Evolutionary conservation across 2,329 filamentous ascomycete genomes (phyloP).

Genomic region (Cytospora chrysosperma): DNA sequence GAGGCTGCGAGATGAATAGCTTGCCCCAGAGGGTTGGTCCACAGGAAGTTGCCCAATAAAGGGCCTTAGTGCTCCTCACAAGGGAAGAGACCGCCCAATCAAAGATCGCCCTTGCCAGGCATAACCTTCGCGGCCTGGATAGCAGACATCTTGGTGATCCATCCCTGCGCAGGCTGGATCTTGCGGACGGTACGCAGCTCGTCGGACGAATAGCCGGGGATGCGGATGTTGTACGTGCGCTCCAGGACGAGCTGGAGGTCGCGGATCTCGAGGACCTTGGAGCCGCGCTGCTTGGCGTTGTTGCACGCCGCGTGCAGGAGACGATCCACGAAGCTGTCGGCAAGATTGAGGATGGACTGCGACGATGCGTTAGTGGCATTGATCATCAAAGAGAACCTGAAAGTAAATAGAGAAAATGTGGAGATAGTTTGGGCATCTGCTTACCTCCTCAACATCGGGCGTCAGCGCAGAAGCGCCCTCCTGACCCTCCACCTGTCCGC

Average conservation of each 20-base stretch:
- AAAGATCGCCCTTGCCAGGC: conserved; percentile 57
- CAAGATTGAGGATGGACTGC: conserved; percentile 81
- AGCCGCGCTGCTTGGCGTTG: conserved; percentile 88
- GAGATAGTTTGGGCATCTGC: conserved; percentile 28
- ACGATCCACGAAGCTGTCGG: conserved; percentile 92
- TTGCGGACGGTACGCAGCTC: conserved; percentile 93
- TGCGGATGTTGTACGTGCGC: conserved; percentile 84
- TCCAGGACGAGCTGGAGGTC: conserved; percentile 82
- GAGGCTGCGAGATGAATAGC: no score
- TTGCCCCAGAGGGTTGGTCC: neutral
- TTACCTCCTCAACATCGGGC: conserved; percentile 93
- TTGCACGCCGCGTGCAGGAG: conserved; percentile 85
- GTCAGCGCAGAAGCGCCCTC: conserved; percentile 72
- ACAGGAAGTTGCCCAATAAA: neutral
- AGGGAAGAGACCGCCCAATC: conserved; percentile 18
- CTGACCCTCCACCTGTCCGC: conserved; percentile 68
- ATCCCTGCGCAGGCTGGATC: conserved; percentile 80
- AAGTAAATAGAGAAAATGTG: neutral
- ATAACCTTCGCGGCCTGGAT: conserved; percentile 90
- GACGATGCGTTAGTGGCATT: neutral
- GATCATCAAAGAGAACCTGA: no score
- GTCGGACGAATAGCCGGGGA: conserved; percentile 91
- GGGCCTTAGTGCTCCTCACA: no score
- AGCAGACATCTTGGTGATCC: conserved; percentile 97
- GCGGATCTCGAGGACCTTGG: conserved; percentile 84